A percentile compares a stretch with the other conserved stretches of the same genome.
Conservation (phyloP, 2,329 filamentous ascomycete genomes). For the Ambrosiella beaveri region DNA sequence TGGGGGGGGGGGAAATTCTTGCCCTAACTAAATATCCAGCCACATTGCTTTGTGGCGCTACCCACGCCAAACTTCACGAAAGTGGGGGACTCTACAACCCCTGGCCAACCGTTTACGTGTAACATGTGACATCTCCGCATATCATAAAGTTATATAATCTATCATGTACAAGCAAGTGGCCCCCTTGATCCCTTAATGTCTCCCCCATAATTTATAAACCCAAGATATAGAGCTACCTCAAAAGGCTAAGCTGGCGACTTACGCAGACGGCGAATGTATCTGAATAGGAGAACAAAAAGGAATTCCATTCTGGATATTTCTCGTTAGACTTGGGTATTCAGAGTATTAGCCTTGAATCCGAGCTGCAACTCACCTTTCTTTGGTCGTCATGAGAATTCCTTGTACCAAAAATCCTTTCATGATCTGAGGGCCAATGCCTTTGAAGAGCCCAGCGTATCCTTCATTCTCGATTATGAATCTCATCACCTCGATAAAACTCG, state of each 20-base stretch:
- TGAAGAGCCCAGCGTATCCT: constrained; percentile 71
- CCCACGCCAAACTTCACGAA: not conserved
- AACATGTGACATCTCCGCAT: not conserved
- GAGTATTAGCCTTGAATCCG: not conserved
- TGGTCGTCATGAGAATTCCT: constrained; percentile 97
- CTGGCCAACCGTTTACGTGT: not conserved
- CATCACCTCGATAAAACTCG: constrained; percentile 89
- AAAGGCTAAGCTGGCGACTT: constrained; percentile 19
- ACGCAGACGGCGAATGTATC: constrained; percentile 57
- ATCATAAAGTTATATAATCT: no score
- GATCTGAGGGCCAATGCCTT: constrained; percentile 89
- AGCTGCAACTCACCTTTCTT: constrained; percentile 55
- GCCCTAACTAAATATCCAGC: constrained; percentile 15
- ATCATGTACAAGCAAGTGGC: no score
- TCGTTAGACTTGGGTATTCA: not conserved
- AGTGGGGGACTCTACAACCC: no score
- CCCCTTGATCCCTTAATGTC: no score
- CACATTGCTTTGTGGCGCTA: constrained; percentile 2
- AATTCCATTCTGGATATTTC: constrained; percentile 53
- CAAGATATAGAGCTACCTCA: not conserved
- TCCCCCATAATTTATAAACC: no score
- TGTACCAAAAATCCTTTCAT: constrained; percentile 86
- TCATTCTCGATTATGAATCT: constrained; percentile 81
- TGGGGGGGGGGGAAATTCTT: constrained; percentile 13
- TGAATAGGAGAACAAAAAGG: constrained; percentile 68